phyloP scores from a whole-genome alignment of 108 stramenopile genomes.

The Skeletonema tropicum region DNA sequence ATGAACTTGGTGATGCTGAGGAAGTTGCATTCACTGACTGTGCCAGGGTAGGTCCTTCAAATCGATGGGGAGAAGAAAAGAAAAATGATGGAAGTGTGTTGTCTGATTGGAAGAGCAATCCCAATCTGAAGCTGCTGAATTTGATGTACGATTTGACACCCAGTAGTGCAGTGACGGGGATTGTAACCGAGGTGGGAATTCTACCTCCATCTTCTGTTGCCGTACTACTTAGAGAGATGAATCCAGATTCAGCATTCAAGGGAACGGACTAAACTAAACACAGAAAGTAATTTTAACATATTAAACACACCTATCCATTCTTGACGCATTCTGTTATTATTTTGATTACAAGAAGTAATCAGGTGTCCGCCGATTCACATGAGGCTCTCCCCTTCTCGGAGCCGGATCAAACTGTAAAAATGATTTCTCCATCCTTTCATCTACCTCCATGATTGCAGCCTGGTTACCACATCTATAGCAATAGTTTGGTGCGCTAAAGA shows the following conservation, averaged over 20 bases:
- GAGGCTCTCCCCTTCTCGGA: slow-evolving; percentile 96
- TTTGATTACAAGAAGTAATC: slow-evolving; percentile 94
- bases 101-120: slow-evolving; percentile 48
- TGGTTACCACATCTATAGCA: slow-evolving; percentile 99
- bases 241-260: slow-evolving; percentile 51
- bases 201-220: slow-evolving; percentile 97
- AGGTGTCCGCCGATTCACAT: slow-evolving; percentile 90
- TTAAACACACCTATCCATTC: background rate
- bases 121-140: slow-evolving; percentile 81
- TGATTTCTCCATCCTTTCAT: slow-evolving; percentile 78
- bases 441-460: slow-evolving; percentile 99
- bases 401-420: slow-evolving; percentile 98
- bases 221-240: slow-evolving; percentile 95
- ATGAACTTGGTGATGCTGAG: slow-evolving; percentile 95
- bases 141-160: slow-evolving; percentile 97
- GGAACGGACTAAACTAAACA: slow-evolving; percentile 18
- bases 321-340: background rate
- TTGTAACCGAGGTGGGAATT: slow-evolving; percentile 97
- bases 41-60: slow-evolving; percentile 42
- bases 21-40: slow-evolving; percentile 60
- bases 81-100: slow-evolving; percentile 45
- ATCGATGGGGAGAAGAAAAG: slow-evolving; percentile 34
- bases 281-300: background rate
- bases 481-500: slow-evolving; percentile 99
- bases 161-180: slow-evolving; percentile 92